Conservation (phyloP, 2,329 filamentous ascomycete genomes). For the Grosmannia clavigera region DNA sequence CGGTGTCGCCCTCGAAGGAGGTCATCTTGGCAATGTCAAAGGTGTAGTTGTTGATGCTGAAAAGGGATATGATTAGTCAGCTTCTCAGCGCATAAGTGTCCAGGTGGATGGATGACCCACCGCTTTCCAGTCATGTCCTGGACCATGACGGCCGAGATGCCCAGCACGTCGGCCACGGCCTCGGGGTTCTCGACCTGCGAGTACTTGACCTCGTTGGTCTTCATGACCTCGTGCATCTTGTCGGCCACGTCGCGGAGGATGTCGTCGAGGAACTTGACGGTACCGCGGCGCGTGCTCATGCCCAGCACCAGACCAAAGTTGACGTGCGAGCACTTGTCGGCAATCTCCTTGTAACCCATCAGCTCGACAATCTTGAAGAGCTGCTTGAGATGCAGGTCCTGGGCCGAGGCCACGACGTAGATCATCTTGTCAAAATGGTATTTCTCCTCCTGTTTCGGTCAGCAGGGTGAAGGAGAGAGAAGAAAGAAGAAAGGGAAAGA, state of each 20-base stretch:
- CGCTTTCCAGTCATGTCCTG: conserved; percentile 92
- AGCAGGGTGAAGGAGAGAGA: not conserved
- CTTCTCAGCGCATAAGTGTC: not conserved
- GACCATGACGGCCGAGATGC: conserved; percentile 93
- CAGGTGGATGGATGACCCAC: not conserved
- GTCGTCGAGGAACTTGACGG: conserved; percentile 61
- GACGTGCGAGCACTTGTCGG: conserved; percentile 57
- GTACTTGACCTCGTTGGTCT: conserved; percentile 81
- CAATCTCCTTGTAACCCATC: conserved; percentile 55
- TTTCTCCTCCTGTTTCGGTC: conserved; percentile 28
- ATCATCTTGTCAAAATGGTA: conserved; percentile 68
- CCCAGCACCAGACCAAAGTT: conserved; percentile 63
- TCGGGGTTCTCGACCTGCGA: conserved; percentile 74
- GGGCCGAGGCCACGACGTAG: conserved; percentile 61
- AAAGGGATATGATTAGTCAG: conserved; percentile 18
- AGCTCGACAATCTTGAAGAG: conserved; percentile 67
- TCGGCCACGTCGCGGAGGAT: conserved; percentile 72
- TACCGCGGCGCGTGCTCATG: conserved; percentile 60
- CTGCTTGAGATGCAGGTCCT: conserved; percentile 61
- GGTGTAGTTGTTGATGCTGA: conserved; percentile 46
- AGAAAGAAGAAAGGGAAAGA: not conserved
- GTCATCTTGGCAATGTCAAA: conserved; percentile 77
- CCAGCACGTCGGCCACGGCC: conserved; percentile 72
- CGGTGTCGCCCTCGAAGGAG: conserved; percentile 75
- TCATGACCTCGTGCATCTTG: conserved; percentile 98